Evolutionary conservation across 495 filamentous ascomycete genomes (phyloP).

Genomic region (Thozetella sp.): DNA sequence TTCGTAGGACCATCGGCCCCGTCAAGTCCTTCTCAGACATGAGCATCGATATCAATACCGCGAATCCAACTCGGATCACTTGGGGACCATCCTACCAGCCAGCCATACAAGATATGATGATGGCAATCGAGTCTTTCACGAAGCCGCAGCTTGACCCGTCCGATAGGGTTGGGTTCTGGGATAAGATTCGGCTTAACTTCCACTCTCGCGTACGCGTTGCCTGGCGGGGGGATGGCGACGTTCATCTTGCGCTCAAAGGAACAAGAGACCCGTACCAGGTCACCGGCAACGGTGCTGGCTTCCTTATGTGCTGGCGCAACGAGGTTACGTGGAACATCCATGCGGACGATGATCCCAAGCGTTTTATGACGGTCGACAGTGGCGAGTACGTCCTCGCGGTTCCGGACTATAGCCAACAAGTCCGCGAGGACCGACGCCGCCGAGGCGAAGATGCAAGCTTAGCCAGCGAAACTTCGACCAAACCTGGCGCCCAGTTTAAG

Average conservation of each 20-base stretch:
- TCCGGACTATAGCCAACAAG: conserved; percentile 90
- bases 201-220: conserved; percentile 88
- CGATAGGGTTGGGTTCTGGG: conserved; percentile 96
- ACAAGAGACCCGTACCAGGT: conserved; percentile 92
- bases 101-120: conserved; percentile 99
- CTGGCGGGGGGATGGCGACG: conserved; percentile 95
- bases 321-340: conserved; percentile 87
- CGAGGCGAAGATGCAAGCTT: conserved; percentile 64
- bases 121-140: conserved; percentile 96
- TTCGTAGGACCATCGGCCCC: conserved; percentile 89
- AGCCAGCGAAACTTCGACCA: conserved; percentile 64
- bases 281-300: conserved; percentile 89
- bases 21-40: conserved; percentile 98
- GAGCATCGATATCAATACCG: conserved; percentile 87
- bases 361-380: conserved; percentile 94
- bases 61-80: conserved; percentile 86
- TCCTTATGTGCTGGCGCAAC: conserved; percentile 96
- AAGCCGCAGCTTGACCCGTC: conserved; percentile 94
- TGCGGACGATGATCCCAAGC: conserved; percentile 79
- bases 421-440: conserved; percentile 62
- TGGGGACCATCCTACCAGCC: conserved; percentile 98
- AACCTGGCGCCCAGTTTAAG: conserved; percentile 81
- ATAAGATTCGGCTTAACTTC: conserved; percentile 94
- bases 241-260: conserved; percentile 92
- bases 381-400: conserved; percentile 92